These are phyloP conservation scores for Erythrophleum fordii DNA, from an alignment of 306 rosid species.

Conservation along the genomic window DNA sequence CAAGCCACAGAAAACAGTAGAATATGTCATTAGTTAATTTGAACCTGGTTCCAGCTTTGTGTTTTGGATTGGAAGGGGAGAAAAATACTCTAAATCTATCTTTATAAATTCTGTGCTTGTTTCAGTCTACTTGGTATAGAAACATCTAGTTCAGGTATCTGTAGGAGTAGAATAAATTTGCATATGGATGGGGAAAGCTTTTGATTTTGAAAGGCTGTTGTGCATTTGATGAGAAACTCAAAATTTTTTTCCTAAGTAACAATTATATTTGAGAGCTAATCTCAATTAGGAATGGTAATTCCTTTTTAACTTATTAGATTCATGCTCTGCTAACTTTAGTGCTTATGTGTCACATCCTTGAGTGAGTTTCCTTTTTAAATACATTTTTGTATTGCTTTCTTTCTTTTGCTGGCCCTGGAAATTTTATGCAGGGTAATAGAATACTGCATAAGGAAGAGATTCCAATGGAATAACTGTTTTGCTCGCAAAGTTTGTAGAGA, in stretches of 20 bases:
- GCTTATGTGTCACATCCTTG: constrained; percentile 26
- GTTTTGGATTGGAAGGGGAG: neutral
- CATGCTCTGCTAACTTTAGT: constrained; percentile 2
- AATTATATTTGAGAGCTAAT: constrained; percentile 9
- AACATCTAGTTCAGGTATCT: neutral
- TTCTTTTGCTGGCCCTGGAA: constrained; percentile 27
- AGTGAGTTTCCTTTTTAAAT: constrained; percentile 13
- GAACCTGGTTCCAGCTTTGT: neutral
- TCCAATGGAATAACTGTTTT: constrained; percentile 88
- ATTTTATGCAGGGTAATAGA: constrained; percentile 73
- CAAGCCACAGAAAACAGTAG: neutral
- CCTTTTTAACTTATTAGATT: constrained; percentile 11
- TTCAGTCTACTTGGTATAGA: neutral
- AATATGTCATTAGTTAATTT: neutral
- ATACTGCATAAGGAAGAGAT: constrained; percentile 88
- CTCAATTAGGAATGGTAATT: neutral
- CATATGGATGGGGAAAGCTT: constrained; percentile 12
- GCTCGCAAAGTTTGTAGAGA: constrained; percentile 89
- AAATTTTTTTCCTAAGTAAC: neutral
- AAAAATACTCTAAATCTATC: neutral
- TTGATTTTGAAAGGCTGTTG: constrained; percentile 20
- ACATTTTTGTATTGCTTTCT: neutral
- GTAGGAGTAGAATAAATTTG: constrained; percentile 10
- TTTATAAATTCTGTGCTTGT: neutral
- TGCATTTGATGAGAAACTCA: constrained; percentile 21